A percentile compares a stretch with the other conserved stretches of the same genome.
Conservation (phyloP, 2,329 filamentous ascomycete genomes). For the Fusarium sp. region DNA sequence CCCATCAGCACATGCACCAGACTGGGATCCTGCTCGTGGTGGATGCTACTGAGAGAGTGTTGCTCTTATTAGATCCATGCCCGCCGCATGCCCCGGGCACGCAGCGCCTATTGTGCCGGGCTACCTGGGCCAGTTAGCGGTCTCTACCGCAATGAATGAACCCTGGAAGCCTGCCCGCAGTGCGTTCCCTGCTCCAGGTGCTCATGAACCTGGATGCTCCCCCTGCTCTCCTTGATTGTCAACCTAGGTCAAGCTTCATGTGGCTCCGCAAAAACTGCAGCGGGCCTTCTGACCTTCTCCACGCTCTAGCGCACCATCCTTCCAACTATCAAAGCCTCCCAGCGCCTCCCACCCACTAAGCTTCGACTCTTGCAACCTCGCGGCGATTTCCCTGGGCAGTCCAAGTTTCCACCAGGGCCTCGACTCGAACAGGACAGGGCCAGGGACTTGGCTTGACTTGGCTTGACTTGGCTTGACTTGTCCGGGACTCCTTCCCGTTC, state of each 20-base stretch:
- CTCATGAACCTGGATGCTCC: neutral
- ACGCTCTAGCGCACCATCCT: slow-evolving; percentile 18
- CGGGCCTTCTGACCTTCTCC: slow-evolving; percentile 34
- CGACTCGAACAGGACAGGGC: slow-evolving; percentile 33
- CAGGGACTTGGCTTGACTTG: slow-evolving; percentile 10
- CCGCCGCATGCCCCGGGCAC: neutral
- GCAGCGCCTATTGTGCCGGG: neutral
- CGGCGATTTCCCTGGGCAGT: slow-evolving; percentile 12
- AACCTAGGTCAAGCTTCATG: neutral
- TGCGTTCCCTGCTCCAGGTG: neutral
- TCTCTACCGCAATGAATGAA: neutral
- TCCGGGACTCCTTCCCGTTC: slow-evolving; percentile 32
- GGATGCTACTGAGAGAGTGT: neutral
- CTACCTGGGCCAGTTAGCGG: neutral
- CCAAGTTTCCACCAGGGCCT: slow-evolving; percentile 25
- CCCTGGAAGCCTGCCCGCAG: neutral
- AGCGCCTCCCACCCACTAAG: slow-evolving; percentile 32
- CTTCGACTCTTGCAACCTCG: slow-evolving; percentile 30
- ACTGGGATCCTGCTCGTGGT: neutral
- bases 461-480: slow-evolving; percentile 22
- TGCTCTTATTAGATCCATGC: neutral
- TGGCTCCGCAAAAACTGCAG: slow-evolving; percentile 32
- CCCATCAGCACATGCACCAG: neutral
- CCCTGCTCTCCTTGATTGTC: slow-evolving; percentile 12
- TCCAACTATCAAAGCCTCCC: neutral